Conservation (phyloP, 2,329 filamentous ascomycete species). For the Neopestalotiopsis sp. region DNA sequence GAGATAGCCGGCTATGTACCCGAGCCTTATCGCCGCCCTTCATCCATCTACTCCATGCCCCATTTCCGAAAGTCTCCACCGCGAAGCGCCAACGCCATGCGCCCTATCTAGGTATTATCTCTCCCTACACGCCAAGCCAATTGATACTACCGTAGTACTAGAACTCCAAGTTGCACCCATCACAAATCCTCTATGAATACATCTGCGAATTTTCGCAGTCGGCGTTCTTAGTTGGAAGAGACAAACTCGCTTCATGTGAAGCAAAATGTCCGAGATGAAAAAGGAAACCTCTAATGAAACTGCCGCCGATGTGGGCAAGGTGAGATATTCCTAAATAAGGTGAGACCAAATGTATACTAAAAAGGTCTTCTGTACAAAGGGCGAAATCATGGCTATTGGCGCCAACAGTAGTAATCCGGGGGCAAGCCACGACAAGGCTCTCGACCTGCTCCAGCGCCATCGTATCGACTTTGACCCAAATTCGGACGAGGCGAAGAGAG, state of each 20-base stretch:
- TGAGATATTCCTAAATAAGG: not conserved
- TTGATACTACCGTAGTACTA: not conserved
- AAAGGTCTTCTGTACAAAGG: not conserved
- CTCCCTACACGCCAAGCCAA: not conserved
- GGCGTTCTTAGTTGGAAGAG: not conserved
- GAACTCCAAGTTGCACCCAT: not conserved
- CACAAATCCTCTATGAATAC: not conserved
- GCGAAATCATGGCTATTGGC: not conserved
- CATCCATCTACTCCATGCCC: not conserved
- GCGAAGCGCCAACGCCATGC: not conserved
- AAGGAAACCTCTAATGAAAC: not conserved
- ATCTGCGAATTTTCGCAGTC: not conserved
- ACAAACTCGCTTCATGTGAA: not conserved
- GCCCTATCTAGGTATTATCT: not conserved
- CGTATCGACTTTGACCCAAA: slow-evolving; percentile 9
- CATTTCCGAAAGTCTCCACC: not conserved
- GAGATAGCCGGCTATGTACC: slow-evolving; percentile 1
- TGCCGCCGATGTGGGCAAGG: slow-evolving; percentile 1
- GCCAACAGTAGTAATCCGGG: not conserved
- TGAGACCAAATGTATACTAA: not conserved
- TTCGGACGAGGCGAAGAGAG: slow-evolving; percentile 8
- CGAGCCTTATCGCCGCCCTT: not conserved
- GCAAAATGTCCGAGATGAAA: not conserved
- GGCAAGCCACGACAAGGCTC: slow-evolving; percentile 1
- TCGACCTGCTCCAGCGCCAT: not conserved